A percentile compares a stretch with the other conserved stretches of the same genome.
Conservation (phyloP, 2,329 filamentous ascomycete species). For the Ascochyta viciae-villosae region DNA sequence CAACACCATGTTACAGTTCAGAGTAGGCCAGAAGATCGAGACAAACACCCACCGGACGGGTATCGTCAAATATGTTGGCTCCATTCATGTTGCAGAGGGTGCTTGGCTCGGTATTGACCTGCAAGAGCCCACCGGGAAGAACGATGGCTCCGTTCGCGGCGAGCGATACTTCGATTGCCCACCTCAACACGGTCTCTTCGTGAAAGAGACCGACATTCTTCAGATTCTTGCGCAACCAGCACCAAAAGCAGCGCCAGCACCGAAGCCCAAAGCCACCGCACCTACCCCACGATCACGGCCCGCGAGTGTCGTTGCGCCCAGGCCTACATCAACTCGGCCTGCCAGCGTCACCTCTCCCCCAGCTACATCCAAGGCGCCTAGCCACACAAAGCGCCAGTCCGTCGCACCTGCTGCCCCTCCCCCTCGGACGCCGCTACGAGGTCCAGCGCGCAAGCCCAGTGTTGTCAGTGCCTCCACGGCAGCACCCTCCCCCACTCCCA, state of each 20-base stretch:
- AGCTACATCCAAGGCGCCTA: constrained; percentile 7
- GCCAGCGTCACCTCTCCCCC: constrained; percentile 20
- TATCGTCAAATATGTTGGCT: constrained; percentile 80
- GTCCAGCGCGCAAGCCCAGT: constrained; percentile 29
- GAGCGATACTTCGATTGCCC: constrained; percentile 87
- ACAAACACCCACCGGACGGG: constrained; percentile 79
- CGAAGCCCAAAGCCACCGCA: constrained; percentile 23
- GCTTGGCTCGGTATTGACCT: constrained; percentile 92
- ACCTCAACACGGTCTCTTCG: constrained; percentile 79
- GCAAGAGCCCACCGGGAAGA: constrained; percentile 83
- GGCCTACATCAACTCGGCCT: constrained; percentile 19
- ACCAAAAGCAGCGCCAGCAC: constrained; percentile 41
- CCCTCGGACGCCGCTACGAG: constrained; percentile 18
- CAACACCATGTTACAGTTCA: constrained; percentile 37
- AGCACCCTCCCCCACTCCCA: constrained; percentile 13
- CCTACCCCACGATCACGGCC: constrained; percentile 30
- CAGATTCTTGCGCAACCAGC: constrained; percentile 55
- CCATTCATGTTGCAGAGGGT: constrained; percentile 80
- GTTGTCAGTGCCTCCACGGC: constrained; percentile 22
- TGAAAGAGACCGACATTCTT: constrained; percentile 73
- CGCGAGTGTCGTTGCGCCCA: constrained; percentile 31
- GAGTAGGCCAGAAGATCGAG: constrained; percentile 74
- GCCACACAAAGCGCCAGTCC: constrained; percentile 30
- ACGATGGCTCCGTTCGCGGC: constrained; percentile 89
- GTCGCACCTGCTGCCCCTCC: constrained; percentile 26